Evolutionary conservation across 1,284 basidiomycete species (phyloP).

Genomic region (Pulveroboletus sp.): DNA sequence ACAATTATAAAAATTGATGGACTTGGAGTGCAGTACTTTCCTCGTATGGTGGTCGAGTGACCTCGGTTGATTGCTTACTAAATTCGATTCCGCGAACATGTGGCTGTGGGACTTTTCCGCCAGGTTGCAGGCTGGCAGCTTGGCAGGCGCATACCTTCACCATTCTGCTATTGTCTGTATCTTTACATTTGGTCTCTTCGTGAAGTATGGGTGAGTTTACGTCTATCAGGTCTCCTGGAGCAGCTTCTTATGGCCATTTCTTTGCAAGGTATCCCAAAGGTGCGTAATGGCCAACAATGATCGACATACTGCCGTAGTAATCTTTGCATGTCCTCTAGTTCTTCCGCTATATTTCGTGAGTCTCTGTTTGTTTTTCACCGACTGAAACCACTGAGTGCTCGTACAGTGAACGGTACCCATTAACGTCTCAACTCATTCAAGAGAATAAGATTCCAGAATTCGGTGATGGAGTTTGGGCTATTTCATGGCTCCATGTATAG

Average conservation of each 20-base stretch:
- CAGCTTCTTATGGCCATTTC: background rate
- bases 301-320: constrained; percentile 12
- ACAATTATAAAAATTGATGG: background rate
- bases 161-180: constrained; percentile 2
- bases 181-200: constrained; percentile 10
- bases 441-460: constrained; percentile 98
- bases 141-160: background rate
- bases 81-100: constrained; percentile 1
- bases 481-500: constrained; percentile 3
- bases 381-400: constrained; percentile 14
- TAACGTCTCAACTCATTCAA: constrained; percentile 96
- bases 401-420: constrained; percentile 89
- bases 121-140: background rate
- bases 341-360: constrained; percentile 84
- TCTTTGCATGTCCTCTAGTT: constrained; percentile 47
- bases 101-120: constrained; percentile 16
- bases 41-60: too few relatives aligned
- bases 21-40: too few relatives aligned
- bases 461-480: constrained; percentile 44
- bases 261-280: constrained; percentile 59
- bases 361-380: constrained; percentile 9
- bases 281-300: constrained; percentile 49
- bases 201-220: constrained; percentile 28
- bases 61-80: background rate
- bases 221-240: background rate